Evolutionary conservation across 257 asterid species (phyloP).

Genomic region (Cruciata laevipes): DNA sequence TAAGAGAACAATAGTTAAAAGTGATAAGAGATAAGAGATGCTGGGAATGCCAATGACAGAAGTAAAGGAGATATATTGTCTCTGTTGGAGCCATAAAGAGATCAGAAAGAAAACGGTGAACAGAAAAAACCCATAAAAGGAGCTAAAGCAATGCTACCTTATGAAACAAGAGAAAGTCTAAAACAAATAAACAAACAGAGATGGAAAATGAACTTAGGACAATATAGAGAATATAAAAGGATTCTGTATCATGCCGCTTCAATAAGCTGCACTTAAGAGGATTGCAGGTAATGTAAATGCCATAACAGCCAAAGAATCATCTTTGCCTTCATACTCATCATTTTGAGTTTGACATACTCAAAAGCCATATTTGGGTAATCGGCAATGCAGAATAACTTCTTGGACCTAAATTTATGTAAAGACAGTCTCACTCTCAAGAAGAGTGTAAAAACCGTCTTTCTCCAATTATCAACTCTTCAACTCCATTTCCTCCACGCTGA

Average conservation of each 20-base stretch:
- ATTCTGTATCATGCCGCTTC: background rate
- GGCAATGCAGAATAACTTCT: background rate
- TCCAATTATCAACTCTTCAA: background rate
- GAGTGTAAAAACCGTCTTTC: background rate
- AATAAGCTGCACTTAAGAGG: background rate
- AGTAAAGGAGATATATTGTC: background rate
- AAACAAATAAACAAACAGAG: background rate
- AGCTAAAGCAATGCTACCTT: background rate
- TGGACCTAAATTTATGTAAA: background rate
- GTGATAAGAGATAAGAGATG: background rate
- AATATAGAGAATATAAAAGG: background rate
- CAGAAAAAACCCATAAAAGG: background rate
- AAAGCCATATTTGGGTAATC: background rate
- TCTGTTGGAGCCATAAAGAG: background rate
- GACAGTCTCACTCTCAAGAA: background rate
- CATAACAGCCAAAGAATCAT: background rate
- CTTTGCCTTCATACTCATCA: background rate
- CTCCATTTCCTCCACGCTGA: too few species aligned
- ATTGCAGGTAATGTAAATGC: background rate
- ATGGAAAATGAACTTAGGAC: background rate
- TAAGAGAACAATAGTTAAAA: conserved; percentile 2
- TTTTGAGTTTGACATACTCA: background rate
- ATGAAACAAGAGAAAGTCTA: background rate
- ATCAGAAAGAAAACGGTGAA: background rate
- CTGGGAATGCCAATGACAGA: background rate